Evolutionary conservation across 805 yeast species (phyloP).

Genomic region (Pichia phayaonensis): DNA sequence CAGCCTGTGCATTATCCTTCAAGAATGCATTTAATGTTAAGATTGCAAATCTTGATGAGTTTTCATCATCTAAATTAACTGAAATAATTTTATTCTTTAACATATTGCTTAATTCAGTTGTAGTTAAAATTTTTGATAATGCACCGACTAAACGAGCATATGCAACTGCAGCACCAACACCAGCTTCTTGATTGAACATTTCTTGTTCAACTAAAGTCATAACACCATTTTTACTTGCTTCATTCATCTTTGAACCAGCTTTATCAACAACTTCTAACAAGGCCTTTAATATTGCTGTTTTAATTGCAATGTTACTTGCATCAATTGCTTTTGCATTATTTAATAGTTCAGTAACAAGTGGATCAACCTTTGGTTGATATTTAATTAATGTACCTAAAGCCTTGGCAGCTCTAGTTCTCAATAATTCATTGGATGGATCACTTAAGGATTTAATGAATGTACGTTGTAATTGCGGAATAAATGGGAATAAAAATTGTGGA

Average conservation of each 20-base stretch:
- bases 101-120: constrained; percentile 56
- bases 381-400: constrained; percentile 85
- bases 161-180: constrained; percentile 60
- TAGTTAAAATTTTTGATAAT: constrained; percentile 55
- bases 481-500: constrained; percentile 88
- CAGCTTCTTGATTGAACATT: constrained; percentile 30
- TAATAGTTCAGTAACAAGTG: constrained; percentile 77
- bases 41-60: constrained; percentile 53
- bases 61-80: constrained; percentile 30
- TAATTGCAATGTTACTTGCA: constrained; percentile 51
- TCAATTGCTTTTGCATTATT: constrained; percentile 59
- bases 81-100: constrained; percentile 52
- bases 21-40: constrained; percentile 73
- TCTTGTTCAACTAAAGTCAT: constrained; percentile 71
- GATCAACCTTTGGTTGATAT: constrained; percentile 90
- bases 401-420: constrained; percentile 79
- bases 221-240: constrained; percentile 59
- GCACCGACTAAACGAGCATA: constrained; percentile 78
- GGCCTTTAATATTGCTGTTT: constrained; percentile 80
- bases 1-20: constrained; percentile 63
- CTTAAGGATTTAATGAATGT: constrained; percentile 89
- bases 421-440: constrained; percentile 63
- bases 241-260: constrained; percentile 74
- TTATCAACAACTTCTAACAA: constrained; percentile 71
- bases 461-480: constrained; percentile 94